phyloP scores from a whole-genome alignment of 129 eudicot genomes.

The Centrapalus pauciflorus region DNA sequence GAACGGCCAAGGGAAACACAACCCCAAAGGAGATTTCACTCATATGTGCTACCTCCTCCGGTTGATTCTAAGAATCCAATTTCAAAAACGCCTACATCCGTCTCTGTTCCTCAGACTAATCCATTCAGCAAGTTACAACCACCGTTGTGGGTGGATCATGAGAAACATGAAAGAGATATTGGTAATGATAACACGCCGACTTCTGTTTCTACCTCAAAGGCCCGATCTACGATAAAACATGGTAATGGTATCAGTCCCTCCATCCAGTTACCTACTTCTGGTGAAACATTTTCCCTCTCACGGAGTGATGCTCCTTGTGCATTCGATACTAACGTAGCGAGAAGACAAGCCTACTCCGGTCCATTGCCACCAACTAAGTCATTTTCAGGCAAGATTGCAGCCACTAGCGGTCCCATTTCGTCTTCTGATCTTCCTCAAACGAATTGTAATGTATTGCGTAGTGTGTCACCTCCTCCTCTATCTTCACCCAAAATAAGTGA shows the following conservation, averaged over 20 bases:
- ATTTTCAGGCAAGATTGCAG: constrained; percentile 34
- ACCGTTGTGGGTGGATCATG: constrained; percentile 40
- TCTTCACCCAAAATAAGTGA: constrained; percentile 79
- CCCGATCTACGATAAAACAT: constrained; percentile 18
- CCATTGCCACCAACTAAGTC: constrained; percentile 58
- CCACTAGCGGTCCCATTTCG: constrained; percentile 52
- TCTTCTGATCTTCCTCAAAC: constrained; percentile 35
- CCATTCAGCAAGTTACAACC: constrained; percentile 42
- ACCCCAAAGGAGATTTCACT: constrained; percentile 38
- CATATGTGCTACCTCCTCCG: constrained; percentile 80
- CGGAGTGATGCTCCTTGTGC: constrained; percentile 33
- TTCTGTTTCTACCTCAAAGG: constrained; percentile 23
- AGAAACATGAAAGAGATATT: constrained; percentile 37
- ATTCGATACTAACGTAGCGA: constrained; percentile 42
- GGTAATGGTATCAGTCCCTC: constrained; percentile 21
- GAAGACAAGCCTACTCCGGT: constrained; percentile 73
- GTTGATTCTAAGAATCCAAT: constrained; percentile 44
- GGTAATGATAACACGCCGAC: constrained; percentile 31
- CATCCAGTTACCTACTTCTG: constrained; percentile 55
- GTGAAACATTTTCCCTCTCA: constrained; percentile 24
- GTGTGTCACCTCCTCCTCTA: constrained; percentile 56
- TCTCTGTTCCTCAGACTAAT: constrained; percentile 32
- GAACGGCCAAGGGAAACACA: constrained; percentile 48
- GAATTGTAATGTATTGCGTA: constrained; percentile 29
- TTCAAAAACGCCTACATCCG: constrained; percentile 35